These are phyloP conservation scores for Ustilago bromivora DNA, from an alignment of 1,284 basidiomycete genomes.

Conservation along the genomic window DNA sequence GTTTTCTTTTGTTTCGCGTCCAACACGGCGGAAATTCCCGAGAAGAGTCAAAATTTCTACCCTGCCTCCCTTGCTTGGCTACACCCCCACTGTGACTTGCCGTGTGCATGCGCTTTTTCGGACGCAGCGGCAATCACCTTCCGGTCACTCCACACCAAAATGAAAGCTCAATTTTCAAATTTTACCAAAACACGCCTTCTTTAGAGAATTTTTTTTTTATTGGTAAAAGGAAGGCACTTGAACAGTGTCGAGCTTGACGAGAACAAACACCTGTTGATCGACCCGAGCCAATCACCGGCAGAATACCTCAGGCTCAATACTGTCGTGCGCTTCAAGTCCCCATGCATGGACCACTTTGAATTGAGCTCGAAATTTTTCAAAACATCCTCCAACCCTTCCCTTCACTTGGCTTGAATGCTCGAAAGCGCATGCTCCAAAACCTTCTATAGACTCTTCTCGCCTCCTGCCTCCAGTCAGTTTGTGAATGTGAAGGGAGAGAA, in stretches of 20 bases:
- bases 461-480: background rate
- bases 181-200: background rate
- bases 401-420: too few species aligned
- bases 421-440: background rate
- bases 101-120: background rate
- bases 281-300: background rate
- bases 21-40: background rate
- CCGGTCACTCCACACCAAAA: conserved; percentile 5
- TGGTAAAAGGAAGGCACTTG: background rate
- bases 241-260: background rate
- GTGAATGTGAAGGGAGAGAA: background rate
- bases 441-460: background rate
- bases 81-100: background rate
- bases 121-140: conserved; percentile 16
- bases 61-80: background rate
- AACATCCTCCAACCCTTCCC: background rate
- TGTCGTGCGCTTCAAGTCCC: too few species aligned
- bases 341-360: background rate
- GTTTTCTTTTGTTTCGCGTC: conserved; percentile 9
- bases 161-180: background rate
- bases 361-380: background rate
- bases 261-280: background rate
- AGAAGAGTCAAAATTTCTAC: background rate
- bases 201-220: background rate
- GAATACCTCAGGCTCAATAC: background rate